Percentiles rank a stretch among this genome's conserved stretches.
These are phyloP conservation scores for Alternaria sp. DNA, from an alignment of 2,329 filamentous ascomycete species.

Conservation along the genomic window DNA sequence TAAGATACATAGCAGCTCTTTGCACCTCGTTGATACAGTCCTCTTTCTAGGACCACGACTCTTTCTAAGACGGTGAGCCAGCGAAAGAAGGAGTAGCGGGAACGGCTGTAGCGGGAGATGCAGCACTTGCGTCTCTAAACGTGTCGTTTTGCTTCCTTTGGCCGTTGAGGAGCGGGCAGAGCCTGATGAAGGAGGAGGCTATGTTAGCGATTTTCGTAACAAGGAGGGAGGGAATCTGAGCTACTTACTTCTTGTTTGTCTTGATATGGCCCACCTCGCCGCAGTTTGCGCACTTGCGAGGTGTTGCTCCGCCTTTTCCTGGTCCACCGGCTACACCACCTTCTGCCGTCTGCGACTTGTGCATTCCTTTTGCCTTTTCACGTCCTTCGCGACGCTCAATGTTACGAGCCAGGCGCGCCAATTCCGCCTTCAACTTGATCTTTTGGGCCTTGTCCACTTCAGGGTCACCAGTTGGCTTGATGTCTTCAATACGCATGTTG, in stretches of 20 bases:
- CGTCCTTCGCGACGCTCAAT: slow-evolving; percentile 88
- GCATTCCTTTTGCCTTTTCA: slow-evolving; percentile 81
- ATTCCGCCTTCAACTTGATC: slow-evolving; percentile 73
- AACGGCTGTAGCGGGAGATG: slow-evolving; percentile 32
- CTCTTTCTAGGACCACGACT: not conserved
- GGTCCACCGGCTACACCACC: slow-evolving; percentile 57
- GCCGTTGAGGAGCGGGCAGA: slow-evolving; percentile 52
- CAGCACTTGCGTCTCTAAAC: slow-evolving; percentile 47
- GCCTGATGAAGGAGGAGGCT: slow-evolving; percentile 27
- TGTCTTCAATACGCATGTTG: slow-evolving; percentile 73
- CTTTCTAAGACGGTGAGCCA: slow-evolving; percentile 15
- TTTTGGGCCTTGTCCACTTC: slow-evolving; percentile 71
- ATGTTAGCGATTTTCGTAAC: slow-evolving; percentile 28
- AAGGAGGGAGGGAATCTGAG: slow-evolving; percentile 6
- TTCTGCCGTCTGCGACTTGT: slow-evolving; percentile 53
- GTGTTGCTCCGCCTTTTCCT: slow-evolving; percentile 61
- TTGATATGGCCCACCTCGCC: slow-evolving; percentile 98
- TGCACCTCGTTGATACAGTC: not conserved
- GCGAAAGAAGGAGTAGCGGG: slow-evolving; percentile 30
- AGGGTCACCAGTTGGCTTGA: slow-evolving; percentile 70
- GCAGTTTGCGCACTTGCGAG: slow-evolving; percentile 95
- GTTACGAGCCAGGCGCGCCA: slow-evolving; percentile 87
- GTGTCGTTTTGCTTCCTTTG: slow-evolving; percentile 51
- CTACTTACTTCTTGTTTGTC: slow-evolving; percentile 88
- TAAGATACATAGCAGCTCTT: not conserved